Conservation (phyloP, 2,329 filamentous ascomycete genomes). For the Sporothrix luriei region DNA sequence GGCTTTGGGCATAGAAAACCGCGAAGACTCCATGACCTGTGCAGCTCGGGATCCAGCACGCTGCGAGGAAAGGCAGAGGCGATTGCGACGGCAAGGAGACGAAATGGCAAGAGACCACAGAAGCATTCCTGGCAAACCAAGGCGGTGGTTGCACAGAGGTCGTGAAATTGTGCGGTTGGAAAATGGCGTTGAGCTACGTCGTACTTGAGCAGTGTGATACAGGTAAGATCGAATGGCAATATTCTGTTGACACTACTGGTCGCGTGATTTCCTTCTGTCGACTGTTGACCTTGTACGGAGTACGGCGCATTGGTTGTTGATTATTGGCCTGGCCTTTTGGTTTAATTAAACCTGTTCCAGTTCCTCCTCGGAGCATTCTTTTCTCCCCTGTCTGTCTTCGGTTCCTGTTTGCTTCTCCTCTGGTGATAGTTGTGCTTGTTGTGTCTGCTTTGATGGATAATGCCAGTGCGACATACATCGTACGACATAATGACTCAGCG, state of each 20-base stretch:
- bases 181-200: not conserved
- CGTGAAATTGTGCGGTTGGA: not conserved
- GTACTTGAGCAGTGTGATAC: not conserved
- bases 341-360: conserved; percentile 11
- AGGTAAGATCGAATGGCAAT: not conserved
- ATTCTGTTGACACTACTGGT: not conserved
- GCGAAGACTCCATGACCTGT: not conserved
- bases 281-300: not conserved
- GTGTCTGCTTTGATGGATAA: not conserved
- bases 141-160: conserved; percentile 14
- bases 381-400: not conserved
- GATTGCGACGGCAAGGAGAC: not conserved
- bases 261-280: conserved; percentile 9
- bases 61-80: not conserved
- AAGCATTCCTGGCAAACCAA: conserved; percentile 20
- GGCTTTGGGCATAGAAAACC: not conserved
- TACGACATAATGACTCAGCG: not conserved
- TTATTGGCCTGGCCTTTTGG: not conserved
- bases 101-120: conserved; percentile 18
- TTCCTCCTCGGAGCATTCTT: not conserved
- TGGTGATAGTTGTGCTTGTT: not conserved
- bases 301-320: too few relatives aligned
- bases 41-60: not conserved
- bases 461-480: too few relatives aligned
- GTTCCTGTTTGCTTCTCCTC: not conserved